A percentile compares a stretch with the other conserved stretches of the same genome.
Conservation (phyloP, 371 early-diverging fungal genomes). For the Umbelopsis sp. region DNA sequence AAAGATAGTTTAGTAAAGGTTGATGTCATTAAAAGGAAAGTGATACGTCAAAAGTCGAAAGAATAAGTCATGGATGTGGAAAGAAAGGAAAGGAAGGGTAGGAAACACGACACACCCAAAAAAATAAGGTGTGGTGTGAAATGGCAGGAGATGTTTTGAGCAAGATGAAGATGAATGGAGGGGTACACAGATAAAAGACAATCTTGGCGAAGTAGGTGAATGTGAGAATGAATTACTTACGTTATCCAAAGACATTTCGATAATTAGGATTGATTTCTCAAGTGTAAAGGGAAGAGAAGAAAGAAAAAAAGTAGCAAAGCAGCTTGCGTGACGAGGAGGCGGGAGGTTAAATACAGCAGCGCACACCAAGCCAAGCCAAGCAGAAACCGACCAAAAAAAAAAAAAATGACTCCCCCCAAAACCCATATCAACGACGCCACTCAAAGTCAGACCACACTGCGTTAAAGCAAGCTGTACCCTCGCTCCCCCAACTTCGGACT, state of each 20-base stretch:
- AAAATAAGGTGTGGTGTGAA: conserved; percentile 1
- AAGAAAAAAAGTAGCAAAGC: conserved; percentile 1
- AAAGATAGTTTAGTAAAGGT: background rate
- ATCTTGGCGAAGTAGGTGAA: background rate
- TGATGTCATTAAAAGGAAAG: background rate
- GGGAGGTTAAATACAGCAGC: conserved; percentile 7
- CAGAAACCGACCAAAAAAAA: conserved; percentile 7
- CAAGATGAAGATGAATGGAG: background rate
- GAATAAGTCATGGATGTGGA: background rate
- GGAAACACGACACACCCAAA: background rate
- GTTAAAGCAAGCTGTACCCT: background rate
- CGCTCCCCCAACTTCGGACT: conserved; percentile 12
- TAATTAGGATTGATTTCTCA: conserved; percentile 15
- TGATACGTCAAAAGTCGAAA: background rate
- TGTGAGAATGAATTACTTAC: background rate
- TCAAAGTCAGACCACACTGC: conserved; percentile 9
- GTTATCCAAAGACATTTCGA: conserved; percentile 18
- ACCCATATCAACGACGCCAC: conserved; percentile 14
- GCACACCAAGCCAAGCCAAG: background rate
- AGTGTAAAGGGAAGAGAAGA: conserved; percentile 3
- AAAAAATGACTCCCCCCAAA: conserved; percentile 15
- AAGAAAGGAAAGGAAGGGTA: background rate
- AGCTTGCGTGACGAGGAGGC: background rate
- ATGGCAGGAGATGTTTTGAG: background rate
- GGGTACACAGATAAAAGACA: background rate